These are phyloP conservation scores for Polychaeton citri DNA, from an alignment of 2,329 filamentous ascomycete species.

Conservation along the genomic window DNA sequence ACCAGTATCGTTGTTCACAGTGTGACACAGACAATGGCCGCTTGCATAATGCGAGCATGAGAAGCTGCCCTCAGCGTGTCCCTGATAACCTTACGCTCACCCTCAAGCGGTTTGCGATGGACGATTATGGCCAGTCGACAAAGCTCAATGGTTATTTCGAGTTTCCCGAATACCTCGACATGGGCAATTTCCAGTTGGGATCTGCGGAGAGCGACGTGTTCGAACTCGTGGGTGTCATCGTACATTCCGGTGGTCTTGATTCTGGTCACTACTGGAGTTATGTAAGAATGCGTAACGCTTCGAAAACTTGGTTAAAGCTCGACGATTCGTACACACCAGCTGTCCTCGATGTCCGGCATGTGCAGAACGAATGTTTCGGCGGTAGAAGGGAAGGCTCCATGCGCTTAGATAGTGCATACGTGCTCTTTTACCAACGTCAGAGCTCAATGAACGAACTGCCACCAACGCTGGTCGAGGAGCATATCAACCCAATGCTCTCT, in stretches of 20 bases:
- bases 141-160: slow-evolving; percentile 95
- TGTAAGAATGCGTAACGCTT: slow-evolving; percentile 54
- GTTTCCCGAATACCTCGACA: slow-evolving; percentile 72
- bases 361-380: slow-evolving; percentile 62
- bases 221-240: slow-evolving; percentile 85
- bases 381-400: slow-evolving; percentile 48
- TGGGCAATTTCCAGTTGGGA: slow-evolving; percentile 82
- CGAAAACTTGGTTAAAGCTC: neutral
- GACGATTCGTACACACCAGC: slow-evolving; percentile 34
- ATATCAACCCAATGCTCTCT: neutral
- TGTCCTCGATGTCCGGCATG: slow-evolving; percentile 35
- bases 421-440: slow-evolving; percentile 89
- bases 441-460: slow-evolving; percentile 22
- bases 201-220: slow-evolving; percentile 74
- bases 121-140: slow-evolving; percentile 59
- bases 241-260: slow-evolving; percentile 85
- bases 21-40: slow-evolving; percentile 54
- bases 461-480: neutral
- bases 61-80: slow-evolving; percentile 76
- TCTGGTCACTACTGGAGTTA: slow-evolving; percentile 97
- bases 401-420: slow-evolving; percentile 62
- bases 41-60: slow-evolving; percentile 75
- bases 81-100: slow-evolving; percentile 94
- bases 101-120: slow-evolving; percentile 77
- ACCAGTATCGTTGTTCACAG: slow-evolving; percentile 93